Conservation (phyloP, 31 red algal genomes). For the Bonnemaisonia californica region DNA sequence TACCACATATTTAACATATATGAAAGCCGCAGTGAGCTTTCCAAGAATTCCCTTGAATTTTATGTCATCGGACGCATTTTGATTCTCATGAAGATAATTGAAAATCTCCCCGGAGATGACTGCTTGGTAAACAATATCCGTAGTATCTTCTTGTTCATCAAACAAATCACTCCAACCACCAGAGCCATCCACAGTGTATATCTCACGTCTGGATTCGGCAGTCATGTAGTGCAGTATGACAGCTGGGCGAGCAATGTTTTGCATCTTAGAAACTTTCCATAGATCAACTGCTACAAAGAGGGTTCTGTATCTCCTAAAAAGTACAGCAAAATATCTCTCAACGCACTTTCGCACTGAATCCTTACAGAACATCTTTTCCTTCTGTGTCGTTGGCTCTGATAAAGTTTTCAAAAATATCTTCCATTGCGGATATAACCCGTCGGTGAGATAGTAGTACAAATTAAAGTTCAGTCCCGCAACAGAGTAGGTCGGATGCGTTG, state of each 20-base stretch:
- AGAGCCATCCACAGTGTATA: constrained; percentile 6
- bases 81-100: background rate
- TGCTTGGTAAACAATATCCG: background rate
- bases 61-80: background rate
- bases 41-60: background rate
- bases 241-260: background rate
- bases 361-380: background rate
- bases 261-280: background rate
- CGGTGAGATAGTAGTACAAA: background rate
- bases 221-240: constrained; percentile 33
- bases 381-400: background rate
- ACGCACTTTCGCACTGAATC: background rate
- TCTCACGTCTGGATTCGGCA: constrained; percentile 2
- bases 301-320: constrained; percentile 4
- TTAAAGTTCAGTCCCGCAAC: constrained; percentile 9
- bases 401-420: constrained; percentile 21
- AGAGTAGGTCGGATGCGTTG: constrained; percentile 8
- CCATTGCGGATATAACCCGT: no score
- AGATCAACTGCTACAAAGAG: constrained; percentile 11
- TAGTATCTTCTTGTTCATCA: background rate
- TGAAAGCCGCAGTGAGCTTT: background rate
- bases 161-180: background rate
- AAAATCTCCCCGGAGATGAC: no score
- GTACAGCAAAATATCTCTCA: constrained; percentile 15
- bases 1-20: background rate